phyloP scores from a whole-genome alignment of 108 stramenopile species.

The Epithemia pelagica region DNA sequence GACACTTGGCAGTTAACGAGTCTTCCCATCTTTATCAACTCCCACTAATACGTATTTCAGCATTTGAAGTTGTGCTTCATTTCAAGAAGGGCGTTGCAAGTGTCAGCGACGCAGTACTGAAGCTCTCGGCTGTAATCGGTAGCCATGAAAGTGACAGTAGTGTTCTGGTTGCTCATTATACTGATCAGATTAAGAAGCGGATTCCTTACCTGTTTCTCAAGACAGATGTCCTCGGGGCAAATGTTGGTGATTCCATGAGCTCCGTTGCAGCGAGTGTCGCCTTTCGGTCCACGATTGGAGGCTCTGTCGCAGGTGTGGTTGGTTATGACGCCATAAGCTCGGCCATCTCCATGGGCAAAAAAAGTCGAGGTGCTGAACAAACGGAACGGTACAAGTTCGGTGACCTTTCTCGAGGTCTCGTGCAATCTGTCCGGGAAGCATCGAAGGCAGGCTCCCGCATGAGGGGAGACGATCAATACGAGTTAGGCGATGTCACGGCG shows the following conservation, averaged over 20 bases:
- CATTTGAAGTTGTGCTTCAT: neutral
- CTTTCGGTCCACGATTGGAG: slow-evolving; percentile 3
- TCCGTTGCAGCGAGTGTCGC: neutral
- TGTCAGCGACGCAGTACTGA: neutral
- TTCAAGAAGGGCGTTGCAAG: neutral
- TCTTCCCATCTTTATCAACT: neutral
- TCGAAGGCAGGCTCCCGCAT: neutral
- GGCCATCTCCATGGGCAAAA: slow-evolving; percentile 8
- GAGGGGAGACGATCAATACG: slow-evolving; percentile 1
- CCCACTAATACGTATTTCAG: neutral
- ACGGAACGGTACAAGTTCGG: slow-evolving; percentile 10
- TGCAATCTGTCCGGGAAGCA: neutral
- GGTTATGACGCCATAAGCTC: slow-evolving; percentile 5
- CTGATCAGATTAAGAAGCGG: slow-evolving; percentile 6
- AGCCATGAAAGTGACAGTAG: neutral
- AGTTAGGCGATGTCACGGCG: slow-evolving; percentile 8
- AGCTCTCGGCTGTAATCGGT: neutral
- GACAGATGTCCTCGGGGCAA: slow-evolving; percentile 1
- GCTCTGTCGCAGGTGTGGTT: slow-evolving; percentile 5
- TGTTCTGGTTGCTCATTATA: neutral
- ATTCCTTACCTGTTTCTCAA: slow-evolving; percentile 7
- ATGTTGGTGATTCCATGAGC: slow-evolving; percentile 2
- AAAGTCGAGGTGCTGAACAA: slow-evolving; percentile 2
- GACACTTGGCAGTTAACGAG: neutral
- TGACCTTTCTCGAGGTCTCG: slow-evolving; percentile 7